phyloP scores from a whole-genome alignment of 495 filamentous ascomycete genomes.

The Podospora appendiculata region DNA sequence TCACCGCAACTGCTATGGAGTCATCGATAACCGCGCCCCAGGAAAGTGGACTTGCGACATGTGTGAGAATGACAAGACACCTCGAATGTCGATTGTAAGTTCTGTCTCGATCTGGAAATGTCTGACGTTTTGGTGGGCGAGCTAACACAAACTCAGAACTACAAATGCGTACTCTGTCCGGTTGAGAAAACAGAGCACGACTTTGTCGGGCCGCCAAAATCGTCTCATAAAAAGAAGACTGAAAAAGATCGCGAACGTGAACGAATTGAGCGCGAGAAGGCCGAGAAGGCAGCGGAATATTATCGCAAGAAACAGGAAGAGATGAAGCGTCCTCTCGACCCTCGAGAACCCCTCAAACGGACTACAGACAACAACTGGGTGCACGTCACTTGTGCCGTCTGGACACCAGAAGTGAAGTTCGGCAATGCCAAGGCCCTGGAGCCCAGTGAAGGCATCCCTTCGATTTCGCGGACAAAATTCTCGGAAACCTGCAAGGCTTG shows the following conservation, averaged over 20 bases:
- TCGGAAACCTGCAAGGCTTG: conserved; percentile 78
- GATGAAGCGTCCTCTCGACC: conserved; percentile 68
- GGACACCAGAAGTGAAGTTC: conserved; percentile 87
- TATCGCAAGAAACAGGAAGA: conserved; percentile 80
- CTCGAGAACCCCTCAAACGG: conserved; percentile 85
- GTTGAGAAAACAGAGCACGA: conserved; percentile 68
- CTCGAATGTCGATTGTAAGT: conserved; percentile 75
- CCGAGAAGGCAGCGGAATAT: conserved; percentile 61
- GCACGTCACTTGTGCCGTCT: conserved; percentile 89
- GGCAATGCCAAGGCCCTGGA: conserved; percentile 72
- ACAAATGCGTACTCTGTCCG: conserved; percentile 89
- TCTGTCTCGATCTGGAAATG: not conserved
- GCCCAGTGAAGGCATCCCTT: conserved; percentile 78
- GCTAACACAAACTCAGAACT: conserved; percentile 48
- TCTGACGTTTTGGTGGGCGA: not conserved
- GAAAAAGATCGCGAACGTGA: conserved; percentile 90
- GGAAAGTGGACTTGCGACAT: conserved; percentile 93
- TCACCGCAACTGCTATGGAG: conserved; percentile 89
- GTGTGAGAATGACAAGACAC: conserved; percentile 87
- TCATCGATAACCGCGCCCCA: conserved; percentile 58
- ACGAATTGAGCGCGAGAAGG: conserved; percentile 70
- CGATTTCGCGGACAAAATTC: conserved; percentile 60
- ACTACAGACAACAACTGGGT: conserved; percentile 96
- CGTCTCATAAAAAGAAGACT: conserved; percentile 76
- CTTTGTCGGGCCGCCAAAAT: conserved; percentile 75